These are phyloP conservation scores for Triangularia setosa DNA, from an alignment of 2,329 filamentous ascomycete genomes.

Conservation along the genomic window DNA sequence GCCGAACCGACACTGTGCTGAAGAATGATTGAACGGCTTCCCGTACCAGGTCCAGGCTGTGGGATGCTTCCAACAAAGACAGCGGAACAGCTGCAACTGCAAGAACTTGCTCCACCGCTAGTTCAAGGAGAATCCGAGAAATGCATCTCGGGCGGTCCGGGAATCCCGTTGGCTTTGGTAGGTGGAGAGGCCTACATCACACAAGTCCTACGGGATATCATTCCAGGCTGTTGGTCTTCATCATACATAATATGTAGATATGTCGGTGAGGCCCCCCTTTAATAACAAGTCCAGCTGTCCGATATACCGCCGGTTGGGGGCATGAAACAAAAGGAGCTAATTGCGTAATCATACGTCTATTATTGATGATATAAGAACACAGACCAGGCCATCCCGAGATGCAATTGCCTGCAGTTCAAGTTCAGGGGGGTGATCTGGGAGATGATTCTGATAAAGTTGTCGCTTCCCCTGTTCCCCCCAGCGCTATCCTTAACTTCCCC, in stretches of 20 bases:
- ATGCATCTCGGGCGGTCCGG: constrained; percentile 12
- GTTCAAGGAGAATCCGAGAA: not conserved
- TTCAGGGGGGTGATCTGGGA: constrained; percentile 3
- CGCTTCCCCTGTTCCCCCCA: not conserved
- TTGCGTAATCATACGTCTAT: constrained; percentile 6
- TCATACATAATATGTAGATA: not conserved
- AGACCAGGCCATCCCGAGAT: constrained; percentile 1
- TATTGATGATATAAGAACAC: too few relatives aligned
- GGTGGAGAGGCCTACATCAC: not conserved
- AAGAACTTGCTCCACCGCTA: not conserved
- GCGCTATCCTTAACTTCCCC: not conserved
- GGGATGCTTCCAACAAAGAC: constrained; percentile 12
- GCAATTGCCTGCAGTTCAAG: constrained; percentile 4
- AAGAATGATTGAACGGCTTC: constrained; percentile 3
- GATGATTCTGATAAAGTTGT: not conserved
- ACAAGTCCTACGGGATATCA: not conserved
- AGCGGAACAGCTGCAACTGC: not conserved
- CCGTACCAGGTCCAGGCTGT: constrained; percentile 8
- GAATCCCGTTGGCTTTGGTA: not conserved
- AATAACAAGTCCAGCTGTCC: not conserved
- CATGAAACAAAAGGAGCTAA: constrained; percentile 2
- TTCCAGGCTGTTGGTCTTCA: not conserved
- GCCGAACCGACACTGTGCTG: not conserved
- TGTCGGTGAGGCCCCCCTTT: not conserved
- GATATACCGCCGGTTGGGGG: not conserved